Conservation (phyloP, 78 protist genomes). For the Anaeramoeba flamelloides region DNA sequence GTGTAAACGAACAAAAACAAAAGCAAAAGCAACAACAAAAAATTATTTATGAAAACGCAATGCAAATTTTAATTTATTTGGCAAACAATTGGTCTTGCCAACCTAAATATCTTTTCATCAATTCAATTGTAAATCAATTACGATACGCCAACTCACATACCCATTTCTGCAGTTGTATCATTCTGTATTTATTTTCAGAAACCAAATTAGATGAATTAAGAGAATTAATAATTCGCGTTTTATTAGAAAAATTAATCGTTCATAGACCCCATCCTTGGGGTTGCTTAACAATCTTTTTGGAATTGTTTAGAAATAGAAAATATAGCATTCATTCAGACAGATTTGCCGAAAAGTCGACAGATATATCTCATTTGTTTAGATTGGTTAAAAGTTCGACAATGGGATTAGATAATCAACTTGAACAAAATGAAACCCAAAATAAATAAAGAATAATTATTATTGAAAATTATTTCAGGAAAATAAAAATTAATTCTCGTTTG, state of each 20-base stretch:
- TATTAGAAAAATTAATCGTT: conserved; percentile 82
- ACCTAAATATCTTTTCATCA: conserved; percentile 67
- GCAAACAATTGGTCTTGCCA: conserved; percentile 59
- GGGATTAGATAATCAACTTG: no score
- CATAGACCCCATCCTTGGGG: conserved; percentile 99
- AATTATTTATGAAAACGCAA: neutral
- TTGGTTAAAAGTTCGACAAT: no score
- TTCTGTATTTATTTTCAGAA: conserved; percentile 68
- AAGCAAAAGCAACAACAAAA: no score
- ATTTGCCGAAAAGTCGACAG: no score
- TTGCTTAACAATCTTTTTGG: conserved; percentile 79
- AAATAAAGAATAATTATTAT: no score
- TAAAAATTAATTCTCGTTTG: no score
- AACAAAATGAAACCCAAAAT: no score
- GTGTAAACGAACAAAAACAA: no score
- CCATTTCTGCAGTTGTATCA: conserved; percentile 78
- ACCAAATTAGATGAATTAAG: conserved; percentile 15
- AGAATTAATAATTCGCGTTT: conserved; percentile 47
- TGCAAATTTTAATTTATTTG: conserved; percentile 39
- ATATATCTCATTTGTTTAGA: no score
- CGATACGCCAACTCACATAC: conserved; percentile 91
- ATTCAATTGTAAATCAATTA: conserved; percentile 88
- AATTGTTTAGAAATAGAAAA: no score
- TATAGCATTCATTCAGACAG: no score
- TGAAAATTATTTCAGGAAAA: no score